A percentile compares a stretch with the other conserved stretches of the same genome.
Conservation (phyloP, 805 yeast species). For the Sugiyamaella lignohabitans region DNA sequence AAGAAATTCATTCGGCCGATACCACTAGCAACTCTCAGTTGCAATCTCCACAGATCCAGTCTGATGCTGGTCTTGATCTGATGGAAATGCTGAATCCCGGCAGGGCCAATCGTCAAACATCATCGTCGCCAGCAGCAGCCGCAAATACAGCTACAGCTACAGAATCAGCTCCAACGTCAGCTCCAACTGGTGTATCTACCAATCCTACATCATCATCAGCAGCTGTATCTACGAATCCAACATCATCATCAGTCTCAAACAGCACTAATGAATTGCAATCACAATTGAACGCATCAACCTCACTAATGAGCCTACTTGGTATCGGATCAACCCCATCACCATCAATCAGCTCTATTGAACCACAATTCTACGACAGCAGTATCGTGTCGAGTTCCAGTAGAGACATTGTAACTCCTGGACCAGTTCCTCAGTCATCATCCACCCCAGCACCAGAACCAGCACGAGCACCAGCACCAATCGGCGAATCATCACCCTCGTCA, state of each 20-base stretch:
- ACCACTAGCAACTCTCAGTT: no score
- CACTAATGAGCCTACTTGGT: conserved; percentile 2
- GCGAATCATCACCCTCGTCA: neutral
- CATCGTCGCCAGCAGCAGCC: no score
- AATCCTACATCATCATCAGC: neutral
- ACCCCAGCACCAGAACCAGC: conserved; percentile 1
- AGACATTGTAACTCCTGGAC: neutral
- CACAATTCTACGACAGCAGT: neutral
- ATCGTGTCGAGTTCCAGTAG: neutral
- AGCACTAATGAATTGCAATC: neutral
- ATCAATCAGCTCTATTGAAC: neutral
- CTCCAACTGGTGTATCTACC: neutral
- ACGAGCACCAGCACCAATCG: neutral
- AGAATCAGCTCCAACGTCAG: neutral
- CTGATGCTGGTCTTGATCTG: neutral
- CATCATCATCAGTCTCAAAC: neutral
- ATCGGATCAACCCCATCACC: conserved; percentile 1
- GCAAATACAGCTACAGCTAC: no score
- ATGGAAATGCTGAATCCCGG: conserved; percentile 7
- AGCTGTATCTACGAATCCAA: neutral
- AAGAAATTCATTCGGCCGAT: no score
- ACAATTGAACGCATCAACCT: neutral
- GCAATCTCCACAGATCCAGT: neutral
- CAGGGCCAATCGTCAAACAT: neutral
- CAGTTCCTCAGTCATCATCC: no score